phyloP scores from a whole-genome alignment of 1,139 yeast species.

The Debaryomyces sp. region DNA sequence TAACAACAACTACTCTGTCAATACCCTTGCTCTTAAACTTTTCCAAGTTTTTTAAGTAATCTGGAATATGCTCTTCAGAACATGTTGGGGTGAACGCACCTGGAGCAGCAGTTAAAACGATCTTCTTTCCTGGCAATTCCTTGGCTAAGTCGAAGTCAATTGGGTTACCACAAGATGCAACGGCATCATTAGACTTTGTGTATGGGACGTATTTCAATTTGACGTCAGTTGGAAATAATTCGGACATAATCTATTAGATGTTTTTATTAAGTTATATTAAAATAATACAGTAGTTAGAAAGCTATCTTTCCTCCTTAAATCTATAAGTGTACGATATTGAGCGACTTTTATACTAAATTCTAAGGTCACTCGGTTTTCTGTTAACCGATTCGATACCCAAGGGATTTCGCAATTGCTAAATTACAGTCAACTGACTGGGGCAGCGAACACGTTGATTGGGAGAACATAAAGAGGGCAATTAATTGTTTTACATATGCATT shows the following conservation, averaged over 20 bases:
- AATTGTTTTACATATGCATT: background rate
- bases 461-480: background rate
- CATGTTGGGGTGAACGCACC: constrained; percentile 95
- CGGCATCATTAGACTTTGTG: constrained; percentile 41
- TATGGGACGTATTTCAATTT: constrained; percentile 61
- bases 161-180: constrained; percentile 60
- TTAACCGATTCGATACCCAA: constrained; percentile 2
- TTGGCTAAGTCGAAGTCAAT: constrained; percentile 50
- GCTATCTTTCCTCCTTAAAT: background rate
- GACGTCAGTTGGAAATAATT: constrained; percentile 53
- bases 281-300: background rate
- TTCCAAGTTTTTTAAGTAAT: constrained; percentile 53
- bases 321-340: background rate
- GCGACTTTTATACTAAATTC: background rate
- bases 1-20: constrained; percentile 67
- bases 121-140: constrained; percentile 53
- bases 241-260: constrained; percentile 10
- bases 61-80: constrained; percentile 80
- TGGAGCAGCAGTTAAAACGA: constrained; percentile 80
- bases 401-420: constrained; percentile 5
- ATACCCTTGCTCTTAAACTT: constrained; percentile 69
- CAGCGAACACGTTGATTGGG: background rate
- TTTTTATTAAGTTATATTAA: background rate
- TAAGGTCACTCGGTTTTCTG: constrained; percentile 5
- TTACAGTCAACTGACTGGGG: background rate